phyloP scores from a whole-genome alignment of 306 rosid species.

The Macrotyloma uniflorum region DNA sequence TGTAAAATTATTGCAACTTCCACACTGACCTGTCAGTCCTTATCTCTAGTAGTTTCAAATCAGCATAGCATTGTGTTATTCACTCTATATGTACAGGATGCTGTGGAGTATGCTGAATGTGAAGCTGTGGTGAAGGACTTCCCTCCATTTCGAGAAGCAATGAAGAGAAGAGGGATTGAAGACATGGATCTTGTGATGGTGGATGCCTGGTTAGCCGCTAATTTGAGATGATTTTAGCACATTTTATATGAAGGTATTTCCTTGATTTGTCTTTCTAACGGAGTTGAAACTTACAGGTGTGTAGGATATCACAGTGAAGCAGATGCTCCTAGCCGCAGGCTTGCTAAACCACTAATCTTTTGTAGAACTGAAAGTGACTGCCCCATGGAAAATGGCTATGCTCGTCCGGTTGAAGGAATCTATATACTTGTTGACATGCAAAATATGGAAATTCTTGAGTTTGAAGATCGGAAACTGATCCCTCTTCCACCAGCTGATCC shows the following conservation, averaged over 20 bases:
- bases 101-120: conserved; percentile 80
- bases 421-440: conserved; percentile 73
- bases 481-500: conserved; percentile 82
- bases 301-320: conserved; percentile 71
- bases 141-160: conserved; percentile 72
- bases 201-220: conserved; percentile 63
- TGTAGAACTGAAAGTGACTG: conserved; percentile 86
- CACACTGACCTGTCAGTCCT: background rate
- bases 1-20: background rate
- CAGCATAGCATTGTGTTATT: conserved; percentile 11
- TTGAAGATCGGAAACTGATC: conserved; percentile 70
- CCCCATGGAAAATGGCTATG: conserved; percentile 82
- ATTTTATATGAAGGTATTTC: background rate
- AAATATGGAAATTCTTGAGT: conserved; percentile 69
- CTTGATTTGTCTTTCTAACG: conserved; percentile 7
- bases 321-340: conserved; percentile 79
- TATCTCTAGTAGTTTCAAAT: background rate
- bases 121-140: conserved; percentile 74
- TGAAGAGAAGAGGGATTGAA: conserved; percentile 82
- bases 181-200: conserved; percentile 86
- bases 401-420: conserved; percentile 83
- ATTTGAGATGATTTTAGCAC: background rate
- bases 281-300: conserved; percentile 52
- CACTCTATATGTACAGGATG: conserved; percentile 55
- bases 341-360: conserved; percentile 73